Evolutionary conservation across 2,329 filamentous ascomycete genomes (phyloP).

Genomic region (Penicillium psychrosexuale): DNA sequence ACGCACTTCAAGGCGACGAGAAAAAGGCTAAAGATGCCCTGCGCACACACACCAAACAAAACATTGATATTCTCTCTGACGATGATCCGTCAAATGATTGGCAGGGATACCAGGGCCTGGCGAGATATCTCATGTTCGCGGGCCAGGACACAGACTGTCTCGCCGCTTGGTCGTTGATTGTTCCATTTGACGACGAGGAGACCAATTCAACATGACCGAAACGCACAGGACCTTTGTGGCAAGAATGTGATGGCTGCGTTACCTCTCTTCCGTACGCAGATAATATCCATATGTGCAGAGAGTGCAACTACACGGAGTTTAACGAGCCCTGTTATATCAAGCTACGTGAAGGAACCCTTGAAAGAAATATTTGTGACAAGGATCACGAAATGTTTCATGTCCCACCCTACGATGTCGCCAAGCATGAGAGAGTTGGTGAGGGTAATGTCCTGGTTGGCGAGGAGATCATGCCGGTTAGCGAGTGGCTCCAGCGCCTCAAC

Average conservation of each 20-base stretch:
- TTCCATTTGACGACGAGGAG: conserved; percentile 9
- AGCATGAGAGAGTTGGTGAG: conserved; percentile 14
- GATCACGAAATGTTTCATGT: conserved; percentile 26
- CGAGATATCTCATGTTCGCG: conserved; percentile 18
- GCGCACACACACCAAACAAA: conserved; percentile 19
- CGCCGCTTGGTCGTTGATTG: conserved; percentile 28
- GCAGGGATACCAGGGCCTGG: conserved; percentile 21
- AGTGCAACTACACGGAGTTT: conserved; percentile 22
- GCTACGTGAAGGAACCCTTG: conserved; percentile 5
- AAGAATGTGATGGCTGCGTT: conserved; percentile 11
- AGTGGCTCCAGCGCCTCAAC: conserved; percentile 19
- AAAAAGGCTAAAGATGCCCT: conserved; percentile 16
- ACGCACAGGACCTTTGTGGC: not conserved
- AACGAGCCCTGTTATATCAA: conserved; percentile 17
- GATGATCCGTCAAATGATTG: conserved; percentile 29
- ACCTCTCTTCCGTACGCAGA: conserved; percentile 16
- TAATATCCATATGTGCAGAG: conserved; percentile 24
- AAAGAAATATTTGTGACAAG: conserved; percentile 16
- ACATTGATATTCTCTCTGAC: conserved; percentile 27
- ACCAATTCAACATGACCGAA: not conserved
- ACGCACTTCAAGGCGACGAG: conserved; percentile 15
- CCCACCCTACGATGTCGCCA: conserved; percentile 18
- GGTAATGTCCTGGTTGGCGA: conserved; percentile 21
- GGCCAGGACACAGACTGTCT: conserved; percentile 26
- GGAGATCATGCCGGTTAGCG: conserved; percentile 14